These are phyloP conservation scores for Pythium sp. DNA, from an alignment of 352 stramenopile species.

Conservation along the genomic window DNA sequence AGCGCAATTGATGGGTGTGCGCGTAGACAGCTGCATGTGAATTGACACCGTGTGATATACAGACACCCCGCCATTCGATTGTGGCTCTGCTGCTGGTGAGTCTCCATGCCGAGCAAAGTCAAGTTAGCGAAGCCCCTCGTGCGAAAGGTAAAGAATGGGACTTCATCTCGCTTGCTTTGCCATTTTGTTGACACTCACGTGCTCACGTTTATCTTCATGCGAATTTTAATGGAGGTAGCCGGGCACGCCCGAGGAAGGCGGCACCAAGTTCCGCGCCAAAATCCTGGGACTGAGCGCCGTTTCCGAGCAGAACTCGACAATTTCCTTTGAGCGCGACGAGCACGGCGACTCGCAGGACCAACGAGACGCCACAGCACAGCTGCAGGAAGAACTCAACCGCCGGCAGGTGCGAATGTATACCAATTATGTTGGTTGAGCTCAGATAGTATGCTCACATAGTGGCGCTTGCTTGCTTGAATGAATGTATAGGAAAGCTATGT, in stretches of 20 bases:
- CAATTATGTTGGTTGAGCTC: neutral
- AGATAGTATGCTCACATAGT: neutral
- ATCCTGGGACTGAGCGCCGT: constrained; percentile 47
- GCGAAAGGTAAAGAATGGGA: constrained; percentile 5
- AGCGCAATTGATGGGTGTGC: neutral
- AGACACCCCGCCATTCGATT: neutral
- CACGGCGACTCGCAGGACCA: constrained; percentile 29
- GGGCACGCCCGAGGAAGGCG: constrained; percentile 34
- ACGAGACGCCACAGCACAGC: constrained; percentile 48
- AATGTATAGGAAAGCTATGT: constrained; percentile 78
- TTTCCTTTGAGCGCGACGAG: constrained; percentile 27
- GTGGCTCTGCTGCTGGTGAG: neutral
- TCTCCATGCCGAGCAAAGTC: constrained; percentile 14
- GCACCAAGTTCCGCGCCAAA: constrained; percentile 51
- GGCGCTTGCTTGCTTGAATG: neutral
- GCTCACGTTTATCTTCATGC: neutral
- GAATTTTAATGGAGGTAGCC: constrained; percentile 12
- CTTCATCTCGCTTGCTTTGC: neutral
- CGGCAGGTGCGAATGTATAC: constrained; percentile 32
- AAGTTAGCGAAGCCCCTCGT: constrained; percentile 12
- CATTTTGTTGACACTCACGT: neutral
- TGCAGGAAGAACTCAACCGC: constrained; percentile 59
- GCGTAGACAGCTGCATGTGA: neutral
- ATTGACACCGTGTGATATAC: neutral
- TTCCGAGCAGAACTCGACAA: constrained; percentile 35